Evolutionary conservation across 1,284 basidiomycete species (phyloP).

Genomic region (Phellopilus nigrolimitatus): DNA sequence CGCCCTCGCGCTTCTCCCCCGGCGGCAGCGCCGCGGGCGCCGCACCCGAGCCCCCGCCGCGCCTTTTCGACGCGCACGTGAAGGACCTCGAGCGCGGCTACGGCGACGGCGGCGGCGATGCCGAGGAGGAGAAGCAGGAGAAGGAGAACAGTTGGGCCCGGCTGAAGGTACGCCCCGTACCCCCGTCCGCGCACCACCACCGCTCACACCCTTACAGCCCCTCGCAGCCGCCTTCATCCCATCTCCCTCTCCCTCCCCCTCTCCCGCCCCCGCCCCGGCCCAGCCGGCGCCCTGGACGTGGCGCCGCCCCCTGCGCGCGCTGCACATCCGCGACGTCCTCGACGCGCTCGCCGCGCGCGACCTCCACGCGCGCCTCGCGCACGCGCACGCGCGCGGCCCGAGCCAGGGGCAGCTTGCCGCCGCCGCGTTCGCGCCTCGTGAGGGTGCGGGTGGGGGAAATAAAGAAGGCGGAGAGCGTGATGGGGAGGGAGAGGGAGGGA

Average conservation of each 20-base stretch:
- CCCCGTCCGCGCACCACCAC: background rate
- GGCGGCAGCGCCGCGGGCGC: too few species aligned
- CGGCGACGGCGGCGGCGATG: too few species aligned
- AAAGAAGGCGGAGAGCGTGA: too few species aligned
- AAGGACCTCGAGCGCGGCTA: conserved; percentile 23
- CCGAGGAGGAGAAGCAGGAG: background rate
- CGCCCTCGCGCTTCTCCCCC: conserved; percentile 41
- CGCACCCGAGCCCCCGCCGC: too few species aligned
- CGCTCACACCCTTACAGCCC: background rate
- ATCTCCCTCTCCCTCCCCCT: background rate
- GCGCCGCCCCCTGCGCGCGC: conserved; percentile 5
- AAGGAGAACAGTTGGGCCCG: background rate
- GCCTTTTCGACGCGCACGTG: conserved; percentile 44
- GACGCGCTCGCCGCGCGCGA: conserved; percentile 8
- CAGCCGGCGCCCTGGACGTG: background rate
- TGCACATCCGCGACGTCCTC: conserved; percentile 8
- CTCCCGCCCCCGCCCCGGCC: background rate
- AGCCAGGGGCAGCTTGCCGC: conserved; percentile 9
- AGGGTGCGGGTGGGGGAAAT: background rate
- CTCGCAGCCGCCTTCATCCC: conserved; percentile 10
- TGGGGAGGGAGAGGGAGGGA: background rate
- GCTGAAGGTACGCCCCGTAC: background rate
- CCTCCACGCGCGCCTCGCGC: background rate
- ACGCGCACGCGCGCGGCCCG: background rate
- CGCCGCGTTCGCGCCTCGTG: background rate